These are phyloP conservation scores for Vigna radiata DNA, from an alignment of 306 rosid species.

Conservation along the genomic window DNA sequence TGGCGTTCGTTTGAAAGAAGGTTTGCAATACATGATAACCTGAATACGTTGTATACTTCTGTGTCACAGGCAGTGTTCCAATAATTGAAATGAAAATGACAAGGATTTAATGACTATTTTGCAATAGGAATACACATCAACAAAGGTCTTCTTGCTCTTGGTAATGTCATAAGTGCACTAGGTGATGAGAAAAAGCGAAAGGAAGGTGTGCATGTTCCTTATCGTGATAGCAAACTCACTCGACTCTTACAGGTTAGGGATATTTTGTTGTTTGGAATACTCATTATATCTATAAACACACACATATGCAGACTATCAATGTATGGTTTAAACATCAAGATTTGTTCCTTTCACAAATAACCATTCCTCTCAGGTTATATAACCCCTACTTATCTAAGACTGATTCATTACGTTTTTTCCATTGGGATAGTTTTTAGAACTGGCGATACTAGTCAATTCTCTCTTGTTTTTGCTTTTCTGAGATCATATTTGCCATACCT, in stretches of 20 bases:
- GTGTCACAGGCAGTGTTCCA: slow-evolving; percentile 4
- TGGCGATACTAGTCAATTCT: slow-evolving; percentile 15
- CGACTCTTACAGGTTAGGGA: slow-evolving; percentile 84
- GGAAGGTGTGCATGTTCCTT: slow-evolving; percentile 82
- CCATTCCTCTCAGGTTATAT: neutral
- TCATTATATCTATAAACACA: neutral
- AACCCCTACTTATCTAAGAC: neutral
- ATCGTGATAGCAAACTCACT: slow-evolving; percentile 90
- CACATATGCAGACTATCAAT: neutral
- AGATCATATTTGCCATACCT: neutral
- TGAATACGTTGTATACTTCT: slow-evolving; percentile 18
- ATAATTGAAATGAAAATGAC: slow-evolving; percentile 25
- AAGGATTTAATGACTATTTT: slow-evolving; percentile 21
- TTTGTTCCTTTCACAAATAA: neutral
- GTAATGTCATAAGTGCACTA: slow-evolving; percentile 84
- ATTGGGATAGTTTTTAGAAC: slow-evolving; percentile 2
- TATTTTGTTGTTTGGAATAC: slow-evolving; percentile 34
- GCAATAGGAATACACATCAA: slow-evolving; percentile 78
- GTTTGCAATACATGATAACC: slow-evolving; percentile 46
- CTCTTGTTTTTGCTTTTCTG: slow-evolving; percentile 1
- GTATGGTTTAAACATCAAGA: slow-evolving; percentile 1
- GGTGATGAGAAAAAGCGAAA: slow-evolving; percentile 89
- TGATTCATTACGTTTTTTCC: slow-evolving; percentile 5
- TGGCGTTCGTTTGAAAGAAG: slow-evolving; percentile 82
- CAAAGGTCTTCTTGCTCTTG: slow-evolving; percentile 91